phyloP scores from a whole-genome alignment of 768 basidiomycete genomes.

The Termitomyces bulborhizus region DNA sequence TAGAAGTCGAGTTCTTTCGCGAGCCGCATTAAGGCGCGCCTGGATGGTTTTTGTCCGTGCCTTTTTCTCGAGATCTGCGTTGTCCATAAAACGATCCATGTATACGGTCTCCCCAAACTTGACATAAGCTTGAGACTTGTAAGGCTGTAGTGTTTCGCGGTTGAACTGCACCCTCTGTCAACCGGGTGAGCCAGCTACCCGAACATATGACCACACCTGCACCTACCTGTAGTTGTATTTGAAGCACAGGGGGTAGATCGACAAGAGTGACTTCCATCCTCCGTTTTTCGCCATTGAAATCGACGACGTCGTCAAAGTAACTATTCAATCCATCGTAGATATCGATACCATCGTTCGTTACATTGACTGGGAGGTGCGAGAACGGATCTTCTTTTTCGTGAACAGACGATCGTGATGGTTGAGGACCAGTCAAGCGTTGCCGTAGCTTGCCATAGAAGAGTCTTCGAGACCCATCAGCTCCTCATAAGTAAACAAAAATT shows the following conservation, averaged over 20 bases:
- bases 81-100: slow-evolving; percentile 89
- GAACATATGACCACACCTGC: slow-evolving; percentile 12
- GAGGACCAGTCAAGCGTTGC: slow-evolving; percentile 38
- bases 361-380: slow-evolving; percentile 91
- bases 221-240: slow-evolving; percentile 89
- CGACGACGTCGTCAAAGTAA: slow-evolving; percentile 86
- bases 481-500: not conserved
- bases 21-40: slow-evolving; percentile 49
- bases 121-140: slow-evolving; percentile 95
- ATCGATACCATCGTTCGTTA: slow-evolving; percentile 83
- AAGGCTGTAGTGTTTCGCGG: slow-evolving; percentile 82
- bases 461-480: slow-evolving; percentile 17
- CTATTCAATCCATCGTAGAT: slow-evolving; percentile 90
- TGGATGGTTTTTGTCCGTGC: slow-evolving; percentile 66
- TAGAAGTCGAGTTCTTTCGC: slow-evolving; percentile 64
- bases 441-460: slow-evolving; percentile 87
- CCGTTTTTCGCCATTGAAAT: slow-evolving; percentile 82
- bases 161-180: slow-evolving; percentile 89
- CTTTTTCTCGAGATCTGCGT: slow-evolving; percentile 65
- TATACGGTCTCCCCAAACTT: slow-evolving; percentile 82
- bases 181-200: not conserved
- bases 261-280: slow-evolving; percentile 84
- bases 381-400: slow-evolving; percentile 91
- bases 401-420: slow-evolving; percentile 44
- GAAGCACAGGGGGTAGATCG: slow-evolving; percentile 83